Evolutionary conservation across 345 rosid genomes (phyloP), one percentile per base, ranked within the genome.

Genomic region (Arabis alpina): DNA sequence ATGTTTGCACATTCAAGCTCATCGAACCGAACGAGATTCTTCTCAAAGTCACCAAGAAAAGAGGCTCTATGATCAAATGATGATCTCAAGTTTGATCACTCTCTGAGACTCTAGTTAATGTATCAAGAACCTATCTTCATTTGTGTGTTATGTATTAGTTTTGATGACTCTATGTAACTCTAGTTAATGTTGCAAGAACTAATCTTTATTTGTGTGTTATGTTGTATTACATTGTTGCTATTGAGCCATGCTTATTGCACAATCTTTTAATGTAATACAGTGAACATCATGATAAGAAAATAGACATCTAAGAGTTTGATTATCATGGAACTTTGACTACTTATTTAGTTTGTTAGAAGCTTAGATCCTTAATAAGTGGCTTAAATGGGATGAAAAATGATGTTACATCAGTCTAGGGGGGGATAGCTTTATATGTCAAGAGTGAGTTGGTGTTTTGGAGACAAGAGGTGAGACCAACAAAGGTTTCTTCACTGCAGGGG

Each of bases 1-100:
- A 74, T 66, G 62, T 66, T 24, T 59, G 62, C 77, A 66, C 41
- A 13, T 36, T 74, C 36, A 47, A 4, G 50, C 72, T 73, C 54
- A 51, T 58, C 1, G 51, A 66, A 41, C 77, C 72, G 2, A 59
- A 61, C 15, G 48, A 58, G 54, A 41, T 73, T 48, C 2, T 73
- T 73, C 47, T 73, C 36, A 32, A 12, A 30, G 72, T 66, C 48
- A 4, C 42, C n/a, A 59, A 19, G 27, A 1, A 10, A 32, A 11
- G 9, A 8, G 12, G 32, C 34, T 64, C 16, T 10, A 53, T 41
- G 34, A 7, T 13, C 4, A 2, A 8, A 41, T 52, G 16, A 24
- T 51, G 27, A 5, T 36, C 2, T 50, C 25, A 41, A 41, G 53
- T 50, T 12, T 39, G 50, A 66, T 41, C 42, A 40, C 37, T 52